phyloP scores from a whole-genome alignment of 768 basidiomycete species.

The Pleurotus djamor region DNA sequence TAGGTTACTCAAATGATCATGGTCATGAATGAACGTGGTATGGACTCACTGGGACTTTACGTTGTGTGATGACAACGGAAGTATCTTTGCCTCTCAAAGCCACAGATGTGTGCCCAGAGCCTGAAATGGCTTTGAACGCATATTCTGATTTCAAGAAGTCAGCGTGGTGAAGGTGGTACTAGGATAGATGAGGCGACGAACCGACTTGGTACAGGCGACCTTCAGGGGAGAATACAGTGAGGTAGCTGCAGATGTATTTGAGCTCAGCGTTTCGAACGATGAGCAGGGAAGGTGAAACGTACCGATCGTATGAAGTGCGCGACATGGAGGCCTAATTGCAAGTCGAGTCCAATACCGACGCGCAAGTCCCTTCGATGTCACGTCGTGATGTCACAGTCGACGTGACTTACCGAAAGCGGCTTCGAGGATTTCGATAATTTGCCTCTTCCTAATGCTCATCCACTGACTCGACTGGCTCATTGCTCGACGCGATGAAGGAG shows the following conservation, averaged over 20 bases:
- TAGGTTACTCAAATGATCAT: constrained; percentile 1
- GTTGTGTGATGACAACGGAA: constrained; percentile 94
- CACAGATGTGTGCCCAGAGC: constrained; percentile 92
- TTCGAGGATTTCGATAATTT: background rate
- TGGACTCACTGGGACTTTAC: constrained; percentile 89
- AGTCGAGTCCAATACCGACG: constrained; percentile 29
- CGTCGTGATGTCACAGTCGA: constrained; percentile 21
- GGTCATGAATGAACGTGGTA: background rate
- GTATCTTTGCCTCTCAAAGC: constrained; percentile 94
- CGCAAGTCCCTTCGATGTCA: constrained; percentile 55
- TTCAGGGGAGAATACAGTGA: constrained; percentile 97
- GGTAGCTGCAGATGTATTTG: constrained; percentile 54
- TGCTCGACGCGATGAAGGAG: constrained; percentile 63
- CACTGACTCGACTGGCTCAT: background rate
- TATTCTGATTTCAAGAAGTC: constrained; percentile 62
- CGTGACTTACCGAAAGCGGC: background rate
- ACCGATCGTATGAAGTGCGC: constrained; percentile 93
- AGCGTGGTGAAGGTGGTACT: background rate
- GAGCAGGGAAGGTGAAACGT: constrained; percentile 2
- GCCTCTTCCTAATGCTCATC: background rate
- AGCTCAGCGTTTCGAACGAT: background rate
- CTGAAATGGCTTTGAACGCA: constrained; percentile 99
- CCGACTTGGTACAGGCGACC: constrained; percentile 99
- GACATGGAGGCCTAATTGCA: constrained; percentile 61
- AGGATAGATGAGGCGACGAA: constrained; percentile 32